Conservation (phyloP, 2,329 filamentous ascomycete genomes). For the Sporothrix humicola region DNA sequence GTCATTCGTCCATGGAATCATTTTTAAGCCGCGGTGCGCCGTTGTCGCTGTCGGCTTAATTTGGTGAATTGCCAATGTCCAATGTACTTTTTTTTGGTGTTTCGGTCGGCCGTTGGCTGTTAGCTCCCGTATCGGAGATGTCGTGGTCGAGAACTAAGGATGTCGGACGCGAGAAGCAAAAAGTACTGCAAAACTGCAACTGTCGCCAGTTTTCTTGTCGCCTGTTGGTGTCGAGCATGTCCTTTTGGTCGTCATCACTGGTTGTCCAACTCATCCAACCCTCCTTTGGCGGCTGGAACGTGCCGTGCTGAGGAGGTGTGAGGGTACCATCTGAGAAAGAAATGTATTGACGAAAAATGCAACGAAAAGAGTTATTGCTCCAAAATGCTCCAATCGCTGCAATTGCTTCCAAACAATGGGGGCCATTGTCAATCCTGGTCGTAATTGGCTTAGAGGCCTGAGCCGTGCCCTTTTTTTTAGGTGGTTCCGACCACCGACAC, state of each 20-base stretch:
- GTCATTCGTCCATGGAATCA: slow-evolving; percentile 1
- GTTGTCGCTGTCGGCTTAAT: slow-evolving; percentile 18
- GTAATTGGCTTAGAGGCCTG: slow-evolving; percentile 16
- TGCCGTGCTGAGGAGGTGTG: no score
- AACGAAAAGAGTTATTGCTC: background rate
- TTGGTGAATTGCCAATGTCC: no score
- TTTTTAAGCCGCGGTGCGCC: slow-evolving; percentile 1
- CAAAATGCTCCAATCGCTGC: background rate
- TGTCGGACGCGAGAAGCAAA: no score
- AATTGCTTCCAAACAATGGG: background rate
- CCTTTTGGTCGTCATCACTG: no score
- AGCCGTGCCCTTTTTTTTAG: background rate
- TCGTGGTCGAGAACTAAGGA: no score
- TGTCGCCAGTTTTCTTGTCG: no score
- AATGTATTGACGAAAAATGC: background rate
- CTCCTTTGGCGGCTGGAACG: no score
- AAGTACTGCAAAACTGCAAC: no score
- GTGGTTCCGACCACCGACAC: slow-evolving; percentile 15
- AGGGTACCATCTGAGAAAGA: background rate
- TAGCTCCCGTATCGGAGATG: background rate
- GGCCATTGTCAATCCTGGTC: slow-evolving; percentile 15
- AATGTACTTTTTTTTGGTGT: background rate
- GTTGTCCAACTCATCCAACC: no score
- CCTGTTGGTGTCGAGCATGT: background rate
- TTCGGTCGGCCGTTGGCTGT: background rate